Evolutionary conservation across 2,329 filamentous ascomycete genomes (phyloP).

Genomic region (Aspergillus melleus): DNA sequence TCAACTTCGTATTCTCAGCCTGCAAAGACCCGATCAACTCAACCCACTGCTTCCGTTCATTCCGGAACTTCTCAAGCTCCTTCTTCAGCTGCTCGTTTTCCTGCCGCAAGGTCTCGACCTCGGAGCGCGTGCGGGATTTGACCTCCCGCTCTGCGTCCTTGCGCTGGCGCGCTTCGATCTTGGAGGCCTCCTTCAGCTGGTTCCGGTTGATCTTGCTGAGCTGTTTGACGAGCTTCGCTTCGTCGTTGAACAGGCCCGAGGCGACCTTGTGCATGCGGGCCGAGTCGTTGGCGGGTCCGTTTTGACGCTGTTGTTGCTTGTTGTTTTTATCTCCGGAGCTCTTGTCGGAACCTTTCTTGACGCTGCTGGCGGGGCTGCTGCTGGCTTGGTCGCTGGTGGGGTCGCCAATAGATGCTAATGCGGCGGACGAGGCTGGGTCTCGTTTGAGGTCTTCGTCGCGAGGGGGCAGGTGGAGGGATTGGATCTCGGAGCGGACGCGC

Average conservation of each 20-base stretch:
- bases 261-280: slow-evolving; percentile 31
- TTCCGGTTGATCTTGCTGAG: slow-evolving; percentile 45
- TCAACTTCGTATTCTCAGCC: slow-evolving; percentile 56
- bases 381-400: slow-evolving; percentile 19
- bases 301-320: slow-evolving; percentile 11
- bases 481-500: slow-evolving; percentile 34
- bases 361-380: slow-evolving; percentile 16
- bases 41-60: slow-evolving; percentile 52
- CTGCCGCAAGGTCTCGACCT: slow-evolving; percentile 49
- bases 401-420: slow-evolving; percentile 17
- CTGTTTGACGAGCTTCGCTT: slow-evolving; percentile 39
- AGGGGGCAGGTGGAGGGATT: slow-evolving; percentile 24
- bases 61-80: slow-evolving; percentile 49
- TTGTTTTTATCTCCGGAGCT: not conserved
- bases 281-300: slow-evolving; percentile 19
- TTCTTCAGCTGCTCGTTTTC: slow-evolving; percentile 49
- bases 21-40: slow-evolving; percentile 57
- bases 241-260: slow-evolving; percentile 30
- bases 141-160: slow-evolving; percentile 46
- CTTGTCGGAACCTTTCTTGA: slow-evolving; percentile 3
- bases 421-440: slow-evolving; percentile 11
- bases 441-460: slow-evolving; percentile 8
- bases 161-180: slow-evolving; percentile 38
- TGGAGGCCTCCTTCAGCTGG: slow-evolving; percentile 41
- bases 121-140: slow-evolving; percentile 40